Evolutionary conservation across 352 stramenopile species (phyloP).

Genomic region (Pythium periplocum): DNA sequence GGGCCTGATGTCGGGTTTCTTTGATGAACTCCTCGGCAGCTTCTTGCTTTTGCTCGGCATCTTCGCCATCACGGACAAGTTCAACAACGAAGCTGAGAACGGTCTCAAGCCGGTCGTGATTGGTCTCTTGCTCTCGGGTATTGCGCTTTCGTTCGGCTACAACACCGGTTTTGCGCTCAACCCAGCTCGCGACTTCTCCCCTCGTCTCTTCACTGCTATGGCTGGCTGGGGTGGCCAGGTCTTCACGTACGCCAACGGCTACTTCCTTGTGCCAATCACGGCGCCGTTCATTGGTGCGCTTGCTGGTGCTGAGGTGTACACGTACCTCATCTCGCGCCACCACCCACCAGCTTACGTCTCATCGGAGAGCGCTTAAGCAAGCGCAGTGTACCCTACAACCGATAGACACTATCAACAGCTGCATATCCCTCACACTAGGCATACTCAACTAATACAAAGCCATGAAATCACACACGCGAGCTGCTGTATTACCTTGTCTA

Average conservation of each 20-base stretch:
- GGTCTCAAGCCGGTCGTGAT: slow-evolving; percentile 69
- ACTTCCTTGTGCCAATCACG: slow-evolving; percentile 75
- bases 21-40: slow-evolving; percentile 57
- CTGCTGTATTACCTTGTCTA: slow-evolving; percentile 16
- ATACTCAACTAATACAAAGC: too few relatives aligned
- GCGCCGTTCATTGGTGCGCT: slow-evolving; percentile 65
- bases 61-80: slow-evolving; percentile 61
- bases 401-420: too few relatives aligned
- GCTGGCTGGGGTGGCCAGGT: slow-evolving; percentile 63
- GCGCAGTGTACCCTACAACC: too few relatives aligned
- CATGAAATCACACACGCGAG: too few relatives aligned
- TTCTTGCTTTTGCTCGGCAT: slow-evolving; percentile 61
- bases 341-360: slow-evolving; percentile 41
- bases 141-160: slow-evolving; percentile 72
- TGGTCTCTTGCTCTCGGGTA: slow-evolving; percentile 61
- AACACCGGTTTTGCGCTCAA: slow-evolving; percentile 81
- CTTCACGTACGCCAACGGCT: slow-evolving; percentile 60
- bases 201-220: slow-evolving; percentile 55
- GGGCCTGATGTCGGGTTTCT: slow-evolving; percentile 48
- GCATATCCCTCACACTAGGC: too few relatives aligned
- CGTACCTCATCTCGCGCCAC: slow-evolving; percentile 54
- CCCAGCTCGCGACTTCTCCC: slow-evolving; percentile 59
- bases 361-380: slow-evolving; percentile 24
- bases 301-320: slow-evolving; percentile 60
- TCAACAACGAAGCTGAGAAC: slow-evolving; percentile 64